These are phyloP conservation scores for Lecanicillium sp. DNA, from an alignment of 2,329 filamentous ascomycete genomes.

Conservation along the genomic window DNA sequence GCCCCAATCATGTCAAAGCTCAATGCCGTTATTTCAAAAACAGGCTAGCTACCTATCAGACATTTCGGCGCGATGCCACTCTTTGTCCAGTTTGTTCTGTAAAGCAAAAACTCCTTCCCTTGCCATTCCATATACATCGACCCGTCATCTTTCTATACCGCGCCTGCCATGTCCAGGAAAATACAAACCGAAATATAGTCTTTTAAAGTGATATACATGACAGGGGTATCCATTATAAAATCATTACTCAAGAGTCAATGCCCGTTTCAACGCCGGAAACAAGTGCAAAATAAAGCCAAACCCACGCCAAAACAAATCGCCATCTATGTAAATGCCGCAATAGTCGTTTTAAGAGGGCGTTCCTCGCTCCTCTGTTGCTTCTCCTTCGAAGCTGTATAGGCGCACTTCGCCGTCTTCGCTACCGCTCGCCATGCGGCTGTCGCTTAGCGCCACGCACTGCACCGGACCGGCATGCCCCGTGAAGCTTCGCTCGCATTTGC, in stretches of 20 bases:
- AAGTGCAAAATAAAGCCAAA: not conserved
- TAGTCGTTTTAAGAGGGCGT: conserved; percentile 38
- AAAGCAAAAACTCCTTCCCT: not conserved
- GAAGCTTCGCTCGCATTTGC: conserved; percentile 87
- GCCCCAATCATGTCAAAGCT: too few species aligned
- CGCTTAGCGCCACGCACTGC: conserved; percentile 86
- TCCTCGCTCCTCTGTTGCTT: conserved; percentile 42
- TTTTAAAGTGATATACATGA: conserved; percentile 1
- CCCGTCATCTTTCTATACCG: not conserved
- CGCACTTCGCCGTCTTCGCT: conserved; percentile 91
- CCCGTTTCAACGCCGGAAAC: not conserved
- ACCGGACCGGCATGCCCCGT: conserved; percentile 87
- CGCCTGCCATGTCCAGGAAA: conserved; percentile 4
- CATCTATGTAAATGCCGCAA: not conserved
- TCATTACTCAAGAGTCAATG: not conserved
- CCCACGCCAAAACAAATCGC: not conserved
- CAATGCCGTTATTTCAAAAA: too few species aligned
- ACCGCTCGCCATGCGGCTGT: conserved; percentile 82
- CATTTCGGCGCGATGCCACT: not conserved
- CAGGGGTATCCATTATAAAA: not conserved
- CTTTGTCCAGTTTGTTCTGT: not conserved
- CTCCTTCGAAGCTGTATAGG: conserved; percentile 68
- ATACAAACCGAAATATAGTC: not conserved
- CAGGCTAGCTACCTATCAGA: too few species aligned
- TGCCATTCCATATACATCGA: not conserved